Conservation (phyloP, 78 protist species). For the Capsaspora owczarzaki region DNA sequence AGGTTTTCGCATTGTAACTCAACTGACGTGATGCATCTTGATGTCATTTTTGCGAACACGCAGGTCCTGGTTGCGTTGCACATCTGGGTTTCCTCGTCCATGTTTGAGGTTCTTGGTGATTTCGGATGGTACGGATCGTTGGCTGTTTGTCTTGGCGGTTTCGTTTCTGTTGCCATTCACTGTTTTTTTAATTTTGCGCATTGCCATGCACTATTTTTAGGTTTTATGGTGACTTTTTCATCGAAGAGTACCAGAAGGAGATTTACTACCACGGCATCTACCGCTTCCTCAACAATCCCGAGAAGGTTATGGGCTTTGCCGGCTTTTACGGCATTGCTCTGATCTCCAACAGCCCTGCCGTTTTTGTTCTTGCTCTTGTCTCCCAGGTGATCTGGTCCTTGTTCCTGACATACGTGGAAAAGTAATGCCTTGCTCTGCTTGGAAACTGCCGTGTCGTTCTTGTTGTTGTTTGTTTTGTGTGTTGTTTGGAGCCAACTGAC, state of each 20-base stretch:
- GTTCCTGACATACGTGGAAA: constrained; percentile 47
- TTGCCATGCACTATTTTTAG: background rate
- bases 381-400: constrained; percentile 36
- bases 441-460: too few relatives aligned
- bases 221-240: constrained; percentile 66
- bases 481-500: too few relatives aligned
- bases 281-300: constrained; percentile 56
- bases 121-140: constrained; percentile 36
- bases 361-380: constrained; percentile 39
- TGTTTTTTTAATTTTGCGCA: too few relatives aligned
- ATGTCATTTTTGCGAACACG: too few relatives aligned
- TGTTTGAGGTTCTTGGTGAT: constrained; percentile 51
- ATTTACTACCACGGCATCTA: constrained; percentile 53
- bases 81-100: constrained; percentile 34
- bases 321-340: constrained; percentile 49
- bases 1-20: too few relatives aligned
- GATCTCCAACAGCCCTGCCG: constrained; percentile 32
- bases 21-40: too few relatives aligned
- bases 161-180: too few relatives aligned
- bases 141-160: too few relatives aligned
- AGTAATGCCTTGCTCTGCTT: too few relatives aligned
- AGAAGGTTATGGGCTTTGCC: constrained; percentile 42
- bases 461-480: background rate
- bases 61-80: constrained; percentile 35
- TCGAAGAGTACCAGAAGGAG: constrained; percentile 31